Percentiles rank a stretch among this genome's conserved stretches.
phyloP scores from a whole-genome alignment of 2,329 filamentous ascomycete species.

The Chaetomium sp. region DNA sequence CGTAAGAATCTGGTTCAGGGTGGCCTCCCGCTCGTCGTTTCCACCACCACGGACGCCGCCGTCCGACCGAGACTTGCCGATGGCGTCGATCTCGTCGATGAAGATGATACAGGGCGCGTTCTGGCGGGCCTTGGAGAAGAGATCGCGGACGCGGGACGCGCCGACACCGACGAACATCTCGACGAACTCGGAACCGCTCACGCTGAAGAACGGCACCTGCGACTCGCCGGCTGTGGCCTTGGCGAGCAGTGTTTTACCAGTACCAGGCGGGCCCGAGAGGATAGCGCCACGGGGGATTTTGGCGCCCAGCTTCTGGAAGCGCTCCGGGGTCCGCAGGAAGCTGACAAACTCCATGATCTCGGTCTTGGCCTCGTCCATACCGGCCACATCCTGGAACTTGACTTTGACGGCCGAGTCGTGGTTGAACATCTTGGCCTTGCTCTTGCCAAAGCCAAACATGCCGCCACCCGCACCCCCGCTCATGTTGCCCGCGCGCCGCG shows the following conservation, averaged over 20 bases:
- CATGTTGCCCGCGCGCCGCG: constrained; percentile 64
- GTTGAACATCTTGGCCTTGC: constrained; percentile 93
- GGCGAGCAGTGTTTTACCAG: constrained; percentile 93
- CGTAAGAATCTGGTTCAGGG: constrained; percentile 94
- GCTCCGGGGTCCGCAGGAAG: constrained; percentile 88
- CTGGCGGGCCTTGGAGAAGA: constrained; percentile 92
- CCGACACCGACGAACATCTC: constrained; percentile 99
- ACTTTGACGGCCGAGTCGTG: constrained; percentile 94
- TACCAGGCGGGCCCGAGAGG: constrained; percentile 93
- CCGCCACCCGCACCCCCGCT: constrained; percentile 58
- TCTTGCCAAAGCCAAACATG: constrained; percentile 94
- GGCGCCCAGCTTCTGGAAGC: constrained; percentile 88
- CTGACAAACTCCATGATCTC: constrained; percentile 99
- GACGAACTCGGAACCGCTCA: constrained; percentile 97
- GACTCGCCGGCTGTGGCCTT: constrained; percentile 98
- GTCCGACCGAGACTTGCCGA: constrained; percentile 83
- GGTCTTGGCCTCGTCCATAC: constrained; percentile 95
- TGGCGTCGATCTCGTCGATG: constrained; percentile 98
- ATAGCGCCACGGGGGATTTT: constrained; percentile 98
- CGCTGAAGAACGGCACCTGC: constrained; percentile 94
- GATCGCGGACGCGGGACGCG: constrained; percentile 86
- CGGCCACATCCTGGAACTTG: constrained; percentile 93
- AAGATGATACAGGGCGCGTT: constrained; percentile 98
- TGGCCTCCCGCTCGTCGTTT: constrained; percentile 95
- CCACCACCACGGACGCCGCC: constrained; percentile 79